A percentile compares a stretch with the other conserved stretches of the same genome.
Evolutionary conservation across 768 basidiomycete genomes (phyloP).

Genomic region (Pleurotus pulmonarius): DNA sequence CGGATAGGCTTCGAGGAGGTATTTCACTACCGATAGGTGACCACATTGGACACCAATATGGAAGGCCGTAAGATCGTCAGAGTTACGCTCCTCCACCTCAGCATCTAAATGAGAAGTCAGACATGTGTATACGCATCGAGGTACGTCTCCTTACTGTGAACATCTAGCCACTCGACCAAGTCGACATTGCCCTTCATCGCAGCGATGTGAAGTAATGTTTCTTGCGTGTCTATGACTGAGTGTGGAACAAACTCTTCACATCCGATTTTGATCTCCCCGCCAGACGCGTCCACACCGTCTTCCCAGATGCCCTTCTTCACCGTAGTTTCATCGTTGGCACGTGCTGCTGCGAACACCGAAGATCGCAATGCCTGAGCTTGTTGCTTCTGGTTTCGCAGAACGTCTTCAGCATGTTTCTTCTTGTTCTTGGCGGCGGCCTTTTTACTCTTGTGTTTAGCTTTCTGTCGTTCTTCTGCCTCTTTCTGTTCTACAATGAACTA

Average conservation of each 20-base stretch:
- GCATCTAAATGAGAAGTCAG: conserved; percentile 45
- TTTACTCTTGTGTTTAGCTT: conserved; percentile 48
- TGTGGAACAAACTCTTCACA: conserved; percentile 46
- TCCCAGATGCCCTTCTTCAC: conserved; percentile 71
- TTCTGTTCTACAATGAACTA: conserved; percentile 37
- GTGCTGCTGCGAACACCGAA: conserved; percentile 62
- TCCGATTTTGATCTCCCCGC: conserved; percentile 61
- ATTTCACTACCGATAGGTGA: conserved; percentile 45
- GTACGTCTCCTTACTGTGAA: conserved; percentile 51
- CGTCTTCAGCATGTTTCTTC: conserved; percentile 47
- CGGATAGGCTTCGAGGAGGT: conserved; percentile 61
- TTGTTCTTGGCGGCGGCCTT: conserved; percentile 50
- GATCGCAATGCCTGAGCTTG: conserved; percentile 56
- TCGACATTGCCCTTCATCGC: conserved; percentile 49
- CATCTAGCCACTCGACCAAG: conserved; percentile 66
- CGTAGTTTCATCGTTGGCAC: conserved; percentile 42
- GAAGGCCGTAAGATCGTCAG: conserved; percentile 55
- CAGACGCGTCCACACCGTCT: conserved; percentile 65
- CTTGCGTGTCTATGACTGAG: conserved; percentile 48
- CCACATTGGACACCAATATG: conserved; percentile 59
- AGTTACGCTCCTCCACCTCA: conserved; percentile 68
- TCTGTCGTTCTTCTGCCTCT: conserved; percentile 56
- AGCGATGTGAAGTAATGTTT: conserved; percentile 72
- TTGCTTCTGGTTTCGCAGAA: conserved; percentile 41
- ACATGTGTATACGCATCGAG: conserved; percentile 17